A percentile compares a stretch with the other conserved stretches of the same genome.
These are phyloP conservation scores for Oryza glaberrima DNA, from an alignment of 176 grass and related monocot genomes.

Conservation along the genomic window DNA sequence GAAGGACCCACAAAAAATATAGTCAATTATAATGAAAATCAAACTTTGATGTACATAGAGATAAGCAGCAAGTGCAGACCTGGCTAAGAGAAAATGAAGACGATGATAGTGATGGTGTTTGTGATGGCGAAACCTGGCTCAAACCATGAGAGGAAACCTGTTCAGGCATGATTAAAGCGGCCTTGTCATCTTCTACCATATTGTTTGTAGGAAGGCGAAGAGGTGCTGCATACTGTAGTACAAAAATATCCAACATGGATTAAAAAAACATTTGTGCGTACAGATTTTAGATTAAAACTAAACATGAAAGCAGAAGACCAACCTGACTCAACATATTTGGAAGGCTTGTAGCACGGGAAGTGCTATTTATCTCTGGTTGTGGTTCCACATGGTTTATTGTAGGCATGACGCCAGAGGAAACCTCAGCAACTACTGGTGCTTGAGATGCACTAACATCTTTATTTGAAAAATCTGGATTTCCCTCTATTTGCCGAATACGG, in stretches of 20 bases:
- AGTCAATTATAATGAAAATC: constrained; percentile 29
- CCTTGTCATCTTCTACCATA: constrained; percentile 89
- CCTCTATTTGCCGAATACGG: constrained; percentile 69
- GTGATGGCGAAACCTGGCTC: constrained; percentile 65
- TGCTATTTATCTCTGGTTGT: constrained; percentile 77
- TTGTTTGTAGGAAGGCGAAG: constrained; percentile 67
- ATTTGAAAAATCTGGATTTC: constrained; percentile 98
- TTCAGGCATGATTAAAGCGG: constrained; percentile 83
- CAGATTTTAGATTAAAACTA: neutral
- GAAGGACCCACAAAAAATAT: constrained; percentile 36
- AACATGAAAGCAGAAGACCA: constrained; percentile 27
- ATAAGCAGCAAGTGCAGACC: constrained; percentile 54
- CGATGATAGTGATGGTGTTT: constrained; percentile 59
- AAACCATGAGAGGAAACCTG: constrained; percentile 64
- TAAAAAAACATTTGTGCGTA: neutral
- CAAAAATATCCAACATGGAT: constrained; percentile 40
- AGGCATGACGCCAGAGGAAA: constrained; percentile 57
- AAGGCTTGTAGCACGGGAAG: constrained; percentile 59
- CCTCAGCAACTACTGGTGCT: constrained; percentile 55
- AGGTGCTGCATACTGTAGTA: constrained; percentile 73
- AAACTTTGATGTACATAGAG: neutral
- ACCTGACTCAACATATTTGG: constrained; percentile 81
- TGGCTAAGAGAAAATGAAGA: constrained; percentile 87
- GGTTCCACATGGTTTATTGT: constrained; percentile 66
- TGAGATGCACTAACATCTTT: constrained; percentile 80